These are phyloP conservation scores for Escallonia rubra DNA, from an alignment of 129 eudicot genomes.

Conservation along the genomic window DNA sequence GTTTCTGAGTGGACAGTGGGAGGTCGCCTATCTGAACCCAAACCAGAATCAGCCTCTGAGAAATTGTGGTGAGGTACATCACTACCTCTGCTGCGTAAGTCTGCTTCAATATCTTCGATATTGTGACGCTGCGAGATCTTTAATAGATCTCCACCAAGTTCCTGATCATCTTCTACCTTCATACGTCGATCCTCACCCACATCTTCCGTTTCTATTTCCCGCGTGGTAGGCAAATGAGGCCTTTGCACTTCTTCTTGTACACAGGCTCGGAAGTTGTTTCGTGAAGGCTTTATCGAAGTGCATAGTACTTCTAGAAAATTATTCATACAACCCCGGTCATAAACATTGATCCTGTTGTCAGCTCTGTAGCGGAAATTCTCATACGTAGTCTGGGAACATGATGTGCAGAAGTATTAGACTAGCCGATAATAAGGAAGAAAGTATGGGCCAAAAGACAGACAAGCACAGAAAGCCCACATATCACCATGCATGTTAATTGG, in stretches of 20 bases:
- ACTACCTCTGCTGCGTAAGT: conserved; percentile 57
- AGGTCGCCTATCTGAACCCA: conserved; percentile 46
- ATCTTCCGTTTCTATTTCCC: conserved; percentile 26
- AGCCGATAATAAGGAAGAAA: not conserved
- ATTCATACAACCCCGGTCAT: conserved; percentile 68
- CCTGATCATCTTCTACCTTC: conserved; percentile 55
- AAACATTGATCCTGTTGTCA: conserved; percentile 74
- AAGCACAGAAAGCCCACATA: too few relatives aligned
- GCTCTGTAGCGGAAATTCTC: conserved; percentile 93
- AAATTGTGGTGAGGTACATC: conserved; percentile 38
- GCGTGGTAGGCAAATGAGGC: conserved; percentile 24
- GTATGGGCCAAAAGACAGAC: too few relatives aligned
- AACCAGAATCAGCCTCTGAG: conserved; percentile 35
- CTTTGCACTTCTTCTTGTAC: conserved; percentile 56
- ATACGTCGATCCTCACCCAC: conserved; percentile 31
- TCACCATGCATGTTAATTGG: too few relatives aligned
- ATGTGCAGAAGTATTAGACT: conserved; percentile 7
- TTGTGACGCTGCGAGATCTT: conserved; percentile 60
- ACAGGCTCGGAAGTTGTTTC: conserved; percentile 66
- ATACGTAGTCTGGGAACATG: conserved; percentile 75
- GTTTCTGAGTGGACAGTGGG: conserved; percentile 26
- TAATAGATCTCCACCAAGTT: conserved; percentile 54
- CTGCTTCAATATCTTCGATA: conserved; percentile 54
- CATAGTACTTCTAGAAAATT: conserved; percentile 85
- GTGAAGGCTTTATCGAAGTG: conserved; percentile 70